Conservation (phyloP, 1,284 basidiomycete genomes). For the Anthracocystis walkeri region DNA sequence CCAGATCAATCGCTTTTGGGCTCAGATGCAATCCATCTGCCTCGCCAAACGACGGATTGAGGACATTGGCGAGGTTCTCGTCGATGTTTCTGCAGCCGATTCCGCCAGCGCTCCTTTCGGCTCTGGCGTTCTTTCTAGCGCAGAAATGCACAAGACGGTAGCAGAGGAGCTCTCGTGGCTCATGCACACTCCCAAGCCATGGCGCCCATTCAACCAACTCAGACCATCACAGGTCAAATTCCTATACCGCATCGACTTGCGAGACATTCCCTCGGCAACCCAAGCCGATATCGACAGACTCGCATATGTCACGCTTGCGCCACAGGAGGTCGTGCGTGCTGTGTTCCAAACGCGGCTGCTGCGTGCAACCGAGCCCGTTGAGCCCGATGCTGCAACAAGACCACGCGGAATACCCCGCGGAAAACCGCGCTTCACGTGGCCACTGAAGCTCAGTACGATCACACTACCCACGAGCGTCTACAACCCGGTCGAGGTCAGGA, state of each 20-base stretch:
- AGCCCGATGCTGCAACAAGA: conserved; percentile 2
- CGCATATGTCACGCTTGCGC: conserved; percentile 28
- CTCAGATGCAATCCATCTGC: conserved; percentile 24
- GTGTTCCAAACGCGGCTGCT: conserved; percentile 13
- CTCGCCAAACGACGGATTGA: not conserved
- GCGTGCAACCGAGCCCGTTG: conserved; percentile 3
- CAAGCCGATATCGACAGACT: conserved; percentile 31
- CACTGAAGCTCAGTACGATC: conserved; percentile 29
- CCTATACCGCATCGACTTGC: conserved; percentile 27
- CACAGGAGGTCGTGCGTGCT: conserved; percentile 26
- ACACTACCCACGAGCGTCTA: conserved; percentile 25
- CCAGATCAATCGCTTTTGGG: conserved; percentile 40
- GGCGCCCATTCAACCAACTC: conserved; percentile 33
- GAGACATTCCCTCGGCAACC: conserved; percentile 15
- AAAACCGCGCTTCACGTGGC: conserved; percentile 33
- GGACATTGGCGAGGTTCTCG: not conserved
- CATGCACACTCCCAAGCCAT: conserved; percentile 14
- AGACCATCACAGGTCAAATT: conserved; percentile 41
- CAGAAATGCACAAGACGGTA: conserved; percentile 14
- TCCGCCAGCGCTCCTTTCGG: not conserved
- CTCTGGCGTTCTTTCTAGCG: not conserved
- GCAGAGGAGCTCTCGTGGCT: conserved; percentile 24
- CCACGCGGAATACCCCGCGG: not conserved
- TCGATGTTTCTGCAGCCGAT: not conserved
- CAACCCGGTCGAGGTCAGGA: conserved; percentile 6